Evolutionary conservation across 192 early-diverging fungal species (phyloP).

Genomic region (Geosiphon pyriformis): DNA sequence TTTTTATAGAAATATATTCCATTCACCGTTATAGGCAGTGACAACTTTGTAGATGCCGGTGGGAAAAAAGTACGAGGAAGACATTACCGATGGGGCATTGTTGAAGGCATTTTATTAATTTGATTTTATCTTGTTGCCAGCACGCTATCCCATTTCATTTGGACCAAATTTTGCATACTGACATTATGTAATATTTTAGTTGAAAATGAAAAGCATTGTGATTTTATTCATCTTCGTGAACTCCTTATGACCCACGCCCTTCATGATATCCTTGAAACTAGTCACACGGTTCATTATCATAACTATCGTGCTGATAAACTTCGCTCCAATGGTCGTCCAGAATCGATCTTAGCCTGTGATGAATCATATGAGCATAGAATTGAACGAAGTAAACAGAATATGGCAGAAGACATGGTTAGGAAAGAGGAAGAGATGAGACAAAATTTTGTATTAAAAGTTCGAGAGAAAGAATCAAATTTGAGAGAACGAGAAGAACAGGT

Average conservation of each 20-base stretch:
- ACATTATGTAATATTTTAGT: slow-evolving; percentile 34
- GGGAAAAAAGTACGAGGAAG: slow-evolving; percentile 65
- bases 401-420: slow-evolving; percentile 65
- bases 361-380: slow-evolving; percentile 72
- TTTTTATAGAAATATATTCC: slow-evolving; percentile 58
- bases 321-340: slow-evolving; percentile 64
- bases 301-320: slow-evolving; percentile 59
- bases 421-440: slow-evolving; percentile 71
- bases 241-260: slow-evolving; percentile 62
- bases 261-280: slow-evolving; percentile 78
- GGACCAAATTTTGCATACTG: too few relatives aligned
- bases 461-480: slow-evolving; percentile 41
- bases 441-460: slow-evolving; percentile 45
- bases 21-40: slow-evolving; percentile 81
- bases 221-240: slow-evolving; percentile 68
- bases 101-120: slow-evolving; percentile 51
- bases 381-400: slow-evolving; percentile 52
- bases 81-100: slow-evolving; percentile 73
- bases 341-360: slow-evolving; percentile 75
- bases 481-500: slow-evolving; percentile 41
- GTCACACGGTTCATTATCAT: slow-evolving; percentile 72
- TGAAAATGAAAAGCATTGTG: slow-evolving; percentile 72
- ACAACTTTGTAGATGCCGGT: slow-evolving; percentile 52
- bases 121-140: slow-evolving; percentile 8
- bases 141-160: too few relatives aligned